A percentile compares a stretch with the other conserved stretches of the same genome.
Conservation (phyloP, 225 moss, liverwort and hornwort genomes). For the Bryoerythrophyllum caledonicum region DNA sequence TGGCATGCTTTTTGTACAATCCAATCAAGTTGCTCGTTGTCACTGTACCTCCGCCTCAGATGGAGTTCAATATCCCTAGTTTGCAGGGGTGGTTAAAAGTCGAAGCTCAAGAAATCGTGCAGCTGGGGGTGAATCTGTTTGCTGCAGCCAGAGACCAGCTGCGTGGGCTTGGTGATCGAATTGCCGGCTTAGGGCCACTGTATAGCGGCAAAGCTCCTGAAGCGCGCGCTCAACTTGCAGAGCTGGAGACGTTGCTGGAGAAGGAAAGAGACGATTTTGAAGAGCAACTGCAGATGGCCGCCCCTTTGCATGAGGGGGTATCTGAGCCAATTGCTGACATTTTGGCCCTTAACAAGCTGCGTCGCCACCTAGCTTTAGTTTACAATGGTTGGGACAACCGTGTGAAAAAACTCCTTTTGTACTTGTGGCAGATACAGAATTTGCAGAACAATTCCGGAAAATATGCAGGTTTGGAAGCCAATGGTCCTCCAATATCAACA, state of each 20-base stretch:
- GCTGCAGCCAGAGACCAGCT: conserved; percentile 55
- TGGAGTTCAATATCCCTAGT: conserved; percentile 69
- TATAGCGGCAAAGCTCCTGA: conserved; percentile 50
- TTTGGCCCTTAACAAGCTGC: conserved; percentile 72
- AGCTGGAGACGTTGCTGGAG: conserved; percentile 54
- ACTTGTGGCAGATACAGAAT: conserved; percentile 38
- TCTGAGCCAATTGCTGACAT: conserved; percentile 69
- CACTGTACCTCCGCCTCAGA: conserved; percentile 74
- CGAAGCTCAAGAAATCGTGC: conserved; percentile 62
- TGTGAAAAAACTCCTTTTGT: conserved; percentile 37
- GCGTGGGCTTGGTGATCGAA: conserved; percentile 43
- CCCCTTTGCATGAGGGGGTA: conserved; percentile 32
- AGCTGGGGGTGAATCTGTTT: conserved; percentile 56
- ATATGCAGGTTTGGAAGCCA: conserved; percentile 31
- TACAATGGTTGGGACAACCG: conserved; percentile 57
- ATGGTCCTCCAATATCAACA: conserved; percentile 33
- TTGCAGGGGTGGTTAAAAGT: conserved; percentile 68
- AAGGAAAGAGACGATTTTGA: conserved; percentile 62
- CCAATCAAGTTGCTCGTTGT: conserved; percentile 78
- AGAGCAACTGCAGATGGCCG: conserved; percentile 55
- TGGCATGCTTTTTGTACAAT: conserved; percentile 81
- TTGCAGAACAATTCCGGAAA: not conserved
- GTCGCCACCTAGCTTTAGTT: conserved; percentile 54
- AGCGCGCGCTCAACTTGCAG: conserved; percentile 49
- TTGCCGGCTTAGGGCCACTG: conserved; percentile 40